Evolutionary conservation across 805 yeast species (phyloP).

Genomic region (Starmerella potacharoeniae): DNA sequence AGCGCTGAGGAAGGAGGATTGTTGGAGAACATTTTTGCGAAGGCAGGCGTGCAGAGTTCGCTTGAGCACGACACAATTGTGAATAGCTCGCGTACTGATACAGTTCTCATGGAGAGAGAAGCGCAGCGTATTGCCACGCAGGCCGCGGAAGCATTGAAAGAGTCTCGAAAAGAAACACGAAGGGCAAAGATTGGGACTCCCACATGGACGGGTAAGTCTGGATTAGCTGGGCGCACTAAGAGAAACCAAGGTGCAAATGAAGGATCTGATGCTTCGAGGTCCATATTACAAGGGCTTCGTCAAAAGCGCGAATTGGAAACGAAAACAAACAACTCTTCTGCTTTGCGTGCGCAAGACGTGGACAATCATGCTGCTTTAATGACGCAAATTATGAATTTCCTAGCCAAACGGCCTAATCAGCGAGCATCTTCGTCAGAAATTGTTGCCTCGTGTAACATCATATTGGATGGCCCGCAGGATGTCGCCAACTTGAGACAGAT

Average conservation of each 20-base stretch:
- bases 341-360: constrained; percentile 5
- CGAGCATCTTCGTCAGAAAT: constrained; percentile 44
- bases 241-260: not conserved
- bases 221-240: constrained; percentile 54
- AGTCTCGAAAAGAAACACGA: constrained; percentile 46
- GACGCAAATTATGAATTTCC: constrained; percentile 32
- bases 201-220: constrained; percentile 93
- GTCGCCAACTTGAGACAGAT: constrained; percentile 55
- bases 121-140: constrained; percentile 50
- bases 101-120: constrained; percentile 47
- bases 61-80: constrained; percentile 70
- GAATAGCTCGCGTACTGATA: constrained; percentile 43
- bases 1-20: constrained; percentile 32
- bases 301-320: constrained; percentile 33
- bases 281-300: constrained; percentile 41
- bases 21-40: constrained; percentile 64
- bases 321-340: constrained; percentile 7
- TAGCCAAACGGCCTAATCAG: constrained; percentile 30
- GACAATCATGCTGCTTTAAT: constrained; percentile 25
- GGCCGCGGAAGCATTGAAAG: constrained; percentile 46
- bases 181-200: constrained; percentile 59
- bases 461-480: constrained; percentile 40
- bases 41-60: constrained; percentile 60
- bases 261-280: constrained; percentile 26
- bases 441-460: constrained; percentile 30